Evolutionary conservation across 768 basidiomycete genomes (phyloP).

Genomic region (Macrolepiota dolichaula): DNA sequence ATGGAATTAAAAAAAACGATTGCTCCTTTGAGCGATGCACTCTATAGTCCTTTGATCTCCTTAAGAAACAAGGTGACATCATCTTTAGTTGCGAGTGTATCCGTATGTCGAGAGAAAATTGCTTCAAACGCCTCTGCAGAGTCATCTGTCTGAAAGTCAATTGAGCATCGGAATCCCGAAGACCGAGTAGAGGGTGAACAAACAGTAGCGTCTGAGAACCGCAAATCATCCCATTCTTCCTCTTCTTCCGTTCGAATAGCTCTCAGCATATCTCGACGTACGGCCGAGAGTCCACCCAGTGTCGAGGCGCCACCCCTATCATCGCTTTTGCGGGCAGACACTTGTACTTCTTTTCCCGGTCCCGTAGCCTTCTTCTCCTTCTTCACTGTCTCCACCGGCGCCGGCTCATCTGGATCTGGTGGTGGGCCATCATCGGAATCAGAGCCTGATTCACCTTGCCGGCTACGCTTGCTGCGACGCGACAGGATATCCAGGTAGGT

Average conservation of each 20-base stretch:
- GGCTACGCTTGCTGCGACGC: constrained; percentile 53
- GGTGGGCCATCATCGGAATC: constrained; percentile 80
- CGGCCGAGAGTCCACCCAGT: constrained; percentile 67
- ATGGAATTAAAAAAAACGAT: not conserved
- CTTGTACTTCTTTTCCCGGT: constrained; percentile 76
- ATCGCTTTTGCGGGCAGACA: constrained; percentile 67
- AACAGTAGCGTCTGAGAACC: constrained; percentile 67
- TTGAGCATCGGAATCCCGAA: constrained; percentile 7
- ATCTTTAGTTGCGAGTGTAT: constrained; percentile 49
- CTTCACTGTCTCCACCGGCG: constrained; percentile 39
- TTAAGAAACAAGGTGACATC: constrained; percentile 56
- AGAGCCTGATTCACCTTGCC: constrained; percentile 54
- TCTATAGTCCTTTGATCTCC: constrained; percentile 51
- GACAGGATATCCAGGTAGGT: constrained; percentile 76
- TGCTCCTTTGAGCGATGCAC: not conserved
- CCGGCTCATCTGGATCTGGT: constrained; percentile 72
- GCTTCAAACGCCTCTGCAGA: constrained; percentile 56
- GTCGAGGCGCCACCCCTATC: constrained; percentile 48
- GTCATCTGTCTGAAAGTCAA: constrained; percentile 47
- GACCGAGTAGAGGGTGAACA: constrained; percentile 18
- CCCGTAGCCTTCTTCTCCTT: constrained; percentile 58
- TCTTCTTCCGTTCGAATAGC: constrained; percentile 76
- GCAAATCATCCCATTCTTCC: constrained; percentile 68
- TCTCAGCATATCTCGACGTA: constrained; percentile 74
- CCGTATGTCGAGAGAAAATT: constrained; percentile 57